Evolutionary conservation across 257 asterid species (phyloP), one percentile per base, ranked within the genome.

Genomic region (Eustoma russellianum): DNA sequence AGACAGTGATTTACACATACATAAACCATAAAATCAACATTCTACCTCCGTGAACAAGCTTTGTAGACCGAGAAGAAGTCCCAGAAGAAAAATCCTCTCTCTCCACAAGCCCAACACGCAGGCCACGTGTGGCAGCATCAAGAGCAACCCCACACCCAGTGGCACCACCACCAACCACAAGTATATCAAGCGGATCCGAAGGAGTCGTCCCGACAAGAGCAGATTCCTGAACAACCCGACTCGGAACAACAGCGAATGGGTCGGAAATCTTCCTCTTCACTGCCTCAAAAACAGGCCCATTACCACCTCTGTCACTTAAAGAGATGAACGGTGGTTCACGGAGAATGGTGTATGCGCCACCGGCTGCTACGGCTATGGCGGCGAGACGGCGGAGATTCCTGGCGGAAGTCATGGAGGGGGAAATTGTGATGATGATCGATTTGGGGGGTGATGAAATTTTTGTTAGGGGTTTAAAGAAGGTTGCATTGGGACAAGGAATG

Each of bases 41-140:
- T 60, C 76, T 54, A 91, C 97, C 97, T 91, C 98, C 98, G 57
- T 91, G 98, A 65, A 91, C 85, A 73, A 91, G 82, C 54, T 87
- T 91, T 46, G 97, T 91, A 34, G 98, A 91, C 83, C 98, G 77
- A 35, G 98, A 91, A 46, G 97, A 87, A 48, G 94, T 82, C 24
- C 98, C 98, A 6, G 98, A 87, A 13, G 98, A 70, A 67, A 91
- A 91, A 60, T 91, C 98, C 54, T 87, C 98, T 0, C 98, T 79
- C 74, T 91, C 98, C 18, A 87, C 97, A 38, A 87, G 92, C 41
- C 98, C 96, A 49, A 91, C 96, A n/a, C 95, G 86, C n/a, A 87
- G 96, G 5, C 98, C 98, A 14, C 98, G 92, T n/a, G 95, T 80
- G 57, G 79, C 73, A 66, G 94, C 95, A 58, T 91, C 98, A 13